phyloP scores from a whole-genome alignment of 805 yeast species.

The Kregervanrija fluxuum region DNA sequence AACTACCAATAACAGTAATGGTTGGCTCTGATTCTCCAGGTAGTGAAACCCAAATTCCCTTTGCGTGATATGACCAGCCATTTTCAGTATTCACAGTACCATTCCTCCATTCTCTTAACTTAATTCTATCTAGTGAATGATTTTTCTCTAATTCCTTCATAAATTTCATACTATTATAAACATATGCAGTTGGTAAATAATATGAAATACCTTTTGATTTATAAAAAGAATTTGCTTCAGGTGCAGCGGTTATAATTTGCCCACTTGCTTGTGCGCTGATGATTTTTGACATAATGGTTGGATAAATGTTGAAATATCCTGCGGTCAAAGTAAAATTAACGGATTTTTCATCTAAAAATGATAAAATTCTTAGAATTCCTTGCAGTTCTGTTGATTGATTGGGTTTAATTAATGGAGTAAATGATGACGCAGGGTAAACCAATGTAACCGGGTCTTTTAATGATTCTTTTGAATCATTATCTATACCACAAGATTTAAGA shows the following conservation, averaged over 20 bases:
- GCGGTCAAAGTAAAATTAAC: conserved; percentile 87
- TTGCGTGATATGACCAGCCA: conserved; percentile 98
- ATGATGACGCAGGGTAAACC: conserved; percentile 87
- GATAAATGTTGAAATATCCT: conserved; percentile 90
- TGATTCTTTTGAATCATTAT: conserved; percentile 5
- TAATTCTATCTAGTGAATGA: conserved; percentile 31
- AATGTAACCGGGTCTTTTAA: conserved; percentile 40
- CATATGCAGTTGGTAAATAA: conserved; percentile 80
- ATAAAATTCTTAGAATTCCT: conserved; percentile 53
- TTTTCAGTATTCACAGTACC: conserved; percentile 74
- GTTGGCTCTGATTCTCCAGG: conserved; percentile 56
- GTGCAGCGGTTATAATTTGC: conserved; percentile 81
- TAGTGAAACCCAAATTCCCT: conserved; percentile 79
- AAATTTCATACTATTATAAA: conserved; percentile 66
- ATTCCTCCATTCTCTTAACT: conserved; percentile 74
- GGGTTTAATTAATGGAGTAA: conserved; percentile 67
- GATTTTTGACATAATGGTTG: conserved; percentile 56
- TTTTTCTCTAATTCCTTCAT: conserved; percentile 40
- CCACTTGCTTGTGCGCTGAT: conserved; percentile 55
- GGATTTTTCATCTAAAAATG: conserved; percentile 45
- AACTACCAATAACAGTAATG: conserved; percentile 81
- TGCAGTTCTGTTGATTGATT: conserved; percentile 79
- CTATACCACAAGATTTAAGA: conserved; percentile 35
- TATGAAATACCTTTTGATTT: conserved; percentile 75
- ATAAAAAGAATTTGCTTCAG: conserved; percentile 90